Base-by-base conservation (phyloP, 2,329 filamentous ascomycete genomes). In the Venturia asperata region DNA sequence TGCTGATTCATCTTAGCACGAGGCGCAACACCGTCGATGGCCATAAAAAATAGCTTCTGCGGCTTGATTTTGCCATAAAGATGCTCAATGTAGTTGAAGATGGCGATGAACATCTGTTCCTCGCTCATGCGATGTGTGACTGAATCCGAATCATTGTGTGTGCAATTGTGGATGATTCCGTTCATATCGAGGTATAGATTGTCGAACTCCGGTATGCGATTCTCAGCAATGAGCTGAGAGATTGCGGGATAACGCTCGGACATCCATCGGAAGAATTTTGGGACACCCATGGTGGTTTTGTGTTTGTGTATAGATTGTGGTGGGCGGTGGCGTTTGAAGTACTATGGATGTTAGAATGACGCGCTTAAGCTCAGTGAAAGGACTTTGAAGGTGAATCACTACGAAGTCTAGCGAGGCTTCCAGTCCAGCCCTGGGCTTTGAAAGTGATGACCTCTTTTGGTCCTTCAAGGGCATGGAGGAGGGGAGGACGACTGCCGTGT, bases 1-100 rank as follows among this genome's bases (percentile, higher is more conserved):
- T 99, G 94, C 78, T 99, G 94, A 77, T 99, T 99, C 94, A 99
- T 99, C 83, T 99, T 99, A 71, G 94, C 94, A 72, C 94, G 89
- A 21, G 94, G 95, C 27, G 94, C 94, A 68, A 99, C 95, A 72
- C 94, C 94, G 73, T 99, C 94, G 69, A 99, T 94, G 62, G 94
- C 95, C 94, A 99, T 99, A 82, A 97, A 99, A 80, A 99, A 99
- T 43, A 99, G 85, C 81, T 97, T 88, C 79, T 96, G 93, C 15
- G 94, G 94, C 77, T 97, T 97, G 75, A 99, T 99, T 78, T 97
- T 99, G 71, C 93, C 92, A 77, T 96, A 99, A 64, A 99, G 79
- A 79, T 99, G 94, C 77, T 99, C 94, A 70, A 99, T 99, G 77
- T 99, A 99, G 79, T 97, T 97, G 85, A 99, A 99, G 72, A 99